Evolutionary conservation across 2,329 filamentous ascomycete genomes (phyloP), one percentile per base, ranked within the genome.

Genomic region (Blastomyces percursus): DNA sequence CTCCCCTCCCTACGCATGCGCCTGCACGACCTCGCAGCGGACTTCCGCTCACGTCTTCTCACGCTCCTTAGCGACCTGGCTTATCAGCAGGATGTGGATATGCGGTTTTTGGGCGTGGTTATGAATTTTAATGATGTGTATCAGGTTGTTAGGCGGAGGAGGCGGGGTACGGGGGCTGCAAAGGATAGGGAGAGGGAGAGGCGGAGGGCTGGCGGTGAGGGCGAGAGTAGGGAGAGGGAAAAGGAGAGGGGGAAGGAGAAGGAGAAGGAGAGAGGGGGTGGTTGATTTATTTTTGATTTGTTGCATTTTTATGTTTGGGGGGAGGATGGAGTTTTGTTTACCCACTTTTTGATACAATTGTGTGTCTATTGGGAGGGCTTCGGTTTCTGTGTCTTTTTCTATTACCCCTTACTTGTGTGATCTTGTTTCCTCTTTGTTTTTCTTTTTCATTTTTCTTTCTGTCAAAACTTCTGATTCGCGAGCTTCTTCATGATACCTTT

Each of bases 71-170:
- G 94, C 16, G 95, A 99, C 73, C 75, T 99, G 66, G 89, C 91
- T 9, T 93, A 95, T 76, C 93, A 97, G 76, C 88, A 91, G 0
- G 94, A 99, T 73, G 87, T 92, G 60, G 94, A 99, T 74, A 90
- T 99, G 86, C 83, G 93, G 61, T 97, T 97, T 80, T 78, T 99
- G 67, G 94, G 91, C 48, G 91, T 97, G 56, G 90, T 94, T 50
- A 97, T 99, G 91, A 99, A 97, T 77, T 99, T 97, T 76, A 99
- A 99, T 76, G 93, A 97, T 73, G 89, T 96, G 32, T 97, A 97
- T 75, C 84, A 90, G 75, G 89, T 90, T 16, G 84, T 86, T 69
- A 83, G 86, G 73, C 86, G 86, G 76, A 77, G 82, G 63, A 71
- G 73, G 51, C 76, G 81, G 62, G 69, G 73, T 46, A 69, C 72